Evolutionary conservation across 129 eudicot genomes (phyloP).

Genomic region (Flaveria brownii): DNA sequence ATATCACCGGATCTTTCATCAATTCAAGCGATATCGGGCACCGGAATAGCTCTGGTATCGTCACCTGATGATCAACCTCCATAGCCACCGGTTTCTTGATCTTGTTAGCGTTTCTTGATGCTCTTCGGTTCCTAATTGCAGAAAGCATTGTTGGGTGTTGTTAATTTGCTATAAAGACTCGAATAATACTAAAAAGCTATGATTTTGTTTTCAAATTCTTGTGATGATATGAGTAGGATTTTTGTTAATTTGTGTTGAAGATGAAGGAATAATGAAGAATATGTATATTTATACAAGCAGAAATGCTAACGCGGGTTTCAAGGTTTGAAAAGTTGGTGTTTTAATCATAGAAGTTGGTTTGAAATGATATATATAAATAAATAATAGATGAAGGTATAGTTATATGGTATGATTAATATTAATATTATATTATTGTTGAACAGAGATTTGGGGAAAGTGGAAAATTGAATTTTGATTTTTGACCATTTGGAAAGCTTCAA

Average conservation of each 20-base stretch:
- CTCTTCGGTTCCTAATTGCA: conserved; percentile 44
- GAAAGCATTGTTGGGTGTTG: conserved; percentile 36
- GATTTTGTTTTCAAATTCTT: not conserved
- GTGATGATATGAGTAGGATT: conserved; percentile 21
- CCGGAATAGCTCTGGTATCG: conserved; percentile 46
- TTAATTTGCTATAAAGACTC: not conserved
- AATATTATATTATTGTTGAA: not conserved
- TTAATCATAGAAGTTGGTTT: conserved; percentile 18
- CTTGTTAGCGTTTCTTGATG: conserved; percentile 37
- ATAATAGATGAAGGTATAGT: too few species aligned
- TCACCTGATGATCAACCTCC: conserved; percentile 30
- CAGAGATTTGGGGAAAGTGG: conserved; percentile 17
- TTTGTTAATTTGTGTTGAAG: conserved; percentile 2
- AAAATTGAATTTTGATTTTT: conserved; percentile 43
- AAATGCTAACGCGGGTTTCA: conserved; percentile 39
- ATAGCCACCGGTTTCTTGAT: conserved; percentile 36
- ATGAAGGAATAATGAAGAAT: conserved; percentile 27
- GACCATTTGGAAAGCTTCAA: conserved; percentile 32
- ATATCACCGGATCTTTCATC: conserved; percentile 73
- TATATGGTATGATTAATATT: too few species aligned
- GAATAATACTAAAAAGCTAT: not conserved
- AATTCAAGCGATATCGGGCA: conserved; percentile 65
- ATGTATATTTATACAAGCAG: conserved; percentile 8
- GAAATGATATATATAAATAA: not conserved
- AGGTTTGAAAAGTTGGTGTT: conserved; percentile 39